Evolutionary conservation across 768 basidiomycete genomes (phyloP).

Genomic region (Rhodocollybia butyracea): DNA sequence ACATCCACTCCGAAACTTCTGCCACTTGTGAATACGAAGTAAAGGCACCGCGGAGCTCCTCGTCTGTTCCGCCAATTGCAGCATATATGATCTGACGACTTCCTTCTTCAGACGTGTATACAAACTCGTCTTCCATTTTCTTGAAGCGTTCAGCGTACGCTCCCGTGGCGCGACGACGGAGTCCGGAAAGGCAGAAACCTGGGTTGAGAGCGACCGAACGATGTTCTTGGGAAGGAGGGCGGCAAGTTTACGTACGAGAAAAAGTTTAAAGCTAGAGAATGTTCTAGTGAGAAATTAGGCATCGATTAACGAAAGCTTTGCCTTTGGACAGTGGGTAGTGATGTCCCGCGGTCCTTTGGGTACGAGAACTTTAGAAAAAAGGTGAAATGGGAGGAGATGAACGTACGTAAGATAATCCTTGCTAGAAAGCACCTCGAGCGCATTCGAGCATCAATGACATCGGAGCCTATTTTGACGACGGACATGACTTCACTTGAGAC

Average conservation of each 20-base stretch:
- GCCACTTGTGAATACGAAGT: constrained; percentile 3
- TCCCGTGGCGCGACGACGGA: constrained; percentile 12
- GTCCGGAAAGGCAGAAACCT: constrained; percentile 26
- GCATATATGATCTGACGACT: constrained; percentile 30
- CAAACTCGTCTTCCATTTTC: constrained; percentile 9
- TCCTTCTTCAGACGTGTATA: constrained; percentile 25
- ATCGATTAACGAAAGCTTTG: constrained; percentile 8
- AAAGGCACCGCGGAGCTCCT: neutral
- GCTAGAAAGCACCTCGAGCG: constrained; percentile 21
- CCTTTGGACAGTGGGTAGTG: constrained; percentile 26
- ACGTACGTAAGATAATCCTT: constrained; percentile 21
- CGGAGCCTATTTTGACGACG: constrained; percentile 13
- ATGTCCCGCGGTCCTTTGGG: too few species aligned
- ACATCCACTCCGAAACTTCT: constrained; percentile 30
- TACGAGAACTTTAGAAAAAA: too few species aligned
- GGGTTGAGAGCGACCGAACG: constrained; percentile 22
- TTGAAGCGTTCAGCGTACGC: neutral
- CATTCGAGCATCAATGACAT: constrained; percentile 18
- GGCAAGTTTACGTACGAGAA: constrained; percentile 27
- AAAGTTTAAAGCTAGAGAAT: constrained; percentile 22
- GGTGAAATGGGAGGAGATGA: too few species aligned
- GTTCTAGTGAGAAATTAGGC: neutral
- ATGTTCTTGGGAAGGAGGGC: constrained; percentile 16
- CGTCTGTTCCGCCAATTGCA: constrained; percentile 20
- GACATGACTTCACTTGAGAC: constrained; percentile 28